These are phyloP conservation scores for Corrigiola litoralis DNA, from an alignment of 179 eudicot genomes.

Conservation along the genomic window DNA sequence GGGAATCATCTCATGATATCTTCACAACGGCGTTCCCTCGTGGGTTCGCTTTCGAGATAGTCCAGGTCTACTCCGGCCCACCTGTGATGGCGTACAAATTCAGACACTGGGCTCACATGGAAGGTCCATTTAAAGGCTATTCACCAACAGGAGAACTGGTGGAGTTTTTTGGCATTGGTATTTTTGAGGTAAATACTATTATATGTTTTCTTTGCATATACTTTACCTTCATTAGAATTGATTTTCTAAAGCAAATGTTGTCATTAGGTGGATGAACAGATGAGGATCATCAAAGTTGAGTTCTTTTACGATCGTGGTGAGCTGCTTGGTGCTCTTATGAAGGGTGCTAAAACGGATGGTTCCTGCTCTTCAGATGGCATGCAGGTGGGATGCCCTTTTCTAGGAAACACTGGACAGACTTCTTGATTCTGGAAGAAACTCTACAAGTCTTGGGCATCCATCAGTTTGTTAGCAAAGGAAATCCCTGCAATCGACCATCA, in stretches of 20 bases:
- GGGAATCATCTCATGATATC: slow-evolving; percentile 34
- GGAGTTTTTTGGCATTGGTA: slow-evolving; percentile 48
- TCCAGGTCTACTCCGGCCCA: slow-evolving; percentile 65
- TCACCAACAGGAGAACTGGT: slow-evolving; percentile 60
- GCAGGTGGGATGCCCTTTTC: slow-evolving; percentile 42
- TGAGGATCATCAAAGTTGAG: slow-evolving; percentile 51
- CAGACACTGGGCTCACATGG: slow-evolving; percentile 86
- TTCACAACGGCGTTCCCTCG: slow-evolving; percentile 56
- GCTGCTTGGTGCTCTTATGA: slow-evolving; percentile 44
- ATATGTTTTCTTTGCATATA: too few species aligned
- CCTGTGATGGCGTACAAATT: slow-evolving; percentile 65
- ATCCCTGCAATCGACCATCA: too few species aligned
- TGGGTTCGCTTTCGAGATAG: slow-evolving; percentile 65
- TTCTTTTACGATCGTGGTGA: slow-evolving; percentile 58
- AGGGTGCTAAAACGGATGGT: slow-evolving; percentile 22
- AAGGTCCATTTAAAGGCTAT: slow-evolving; percentile 73
- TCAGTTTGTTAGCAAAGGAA: too few species aligned
- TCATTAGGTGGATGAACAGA: slow-evolving; percentile 46
- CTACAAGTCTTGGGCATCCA: not conserved
- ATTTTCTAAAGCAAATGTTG: not conserved
- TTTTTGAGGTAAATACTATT: slow-evolving; percentile 44
- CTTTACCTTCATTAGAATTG: not conserved
- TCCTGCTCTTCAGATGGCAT: slow-evolving; percentile 13
- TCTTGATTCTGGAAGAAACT: not conserved
- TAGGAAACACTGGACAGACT: slow-evolving; percentile 18